phyloP scores from a whole-genome alignment of 2,329 filamentous ascomycete species.

The Didymella pomorum region DNA sequence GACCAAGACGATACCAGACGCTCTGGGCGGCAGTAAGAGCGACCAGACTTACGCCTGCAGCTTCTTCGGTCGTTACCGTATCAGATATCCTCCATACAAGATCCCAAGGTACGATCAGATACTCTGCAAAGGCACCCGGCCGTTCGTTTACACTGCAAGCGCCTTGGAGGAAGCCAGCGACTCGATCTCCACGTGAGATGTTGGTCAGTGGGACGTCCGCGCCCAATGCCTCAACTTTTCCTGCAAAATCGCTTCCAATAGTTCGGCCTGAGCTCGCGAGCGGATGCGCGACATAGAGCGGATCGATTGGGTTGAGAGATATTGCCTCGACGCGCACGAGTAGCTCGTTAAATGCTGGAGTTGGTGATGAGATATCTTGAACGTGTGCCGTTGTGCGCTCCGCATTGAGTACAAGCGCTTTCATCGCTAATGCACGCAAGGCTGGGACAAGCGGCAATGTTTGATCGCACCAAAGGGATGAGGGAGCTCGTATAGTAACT shows the following conservation, averaged over 20 bases:
- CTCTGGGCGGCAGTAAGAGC: constrained; percentile 57
- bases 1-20: constrained; percentile 50
- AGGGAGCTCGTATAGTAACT: not conserved
- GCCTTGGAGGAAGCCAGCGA: constrained; percentile 56
- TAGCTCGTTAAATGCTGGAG: not conserved
- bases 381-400: not conserved
- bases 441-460: too few species aligned
- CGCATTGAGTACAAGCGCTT: not conserved
- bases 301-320: not conserved
- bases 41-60: constrained; percentile 53
- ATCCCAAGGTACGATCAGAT: constrained; percentile 46
- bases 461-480: too few species aligned
- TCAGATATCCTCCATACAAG: constrained; percentile 53
- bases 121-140: constrained; percentile 58
- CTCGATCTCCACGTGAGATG: constrained; percentile 40
- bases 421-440: not conserved
- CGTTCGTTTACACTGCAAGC: constrained; percentile 54
- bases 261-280: not conserved
- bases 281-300: not conserved
- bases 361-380: not conserved
- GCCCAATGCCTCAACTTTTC: constrained; percentile 7
- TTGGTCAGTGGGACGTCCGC: constrained; percentile 18
- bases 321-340: not conserved
- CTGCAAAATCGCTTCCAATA: not conserved
- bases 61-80: constrained; percentile 48